Conservation (phyloP, 768 basidiomycete genomes). For the Lactarius sp. region DNA sequence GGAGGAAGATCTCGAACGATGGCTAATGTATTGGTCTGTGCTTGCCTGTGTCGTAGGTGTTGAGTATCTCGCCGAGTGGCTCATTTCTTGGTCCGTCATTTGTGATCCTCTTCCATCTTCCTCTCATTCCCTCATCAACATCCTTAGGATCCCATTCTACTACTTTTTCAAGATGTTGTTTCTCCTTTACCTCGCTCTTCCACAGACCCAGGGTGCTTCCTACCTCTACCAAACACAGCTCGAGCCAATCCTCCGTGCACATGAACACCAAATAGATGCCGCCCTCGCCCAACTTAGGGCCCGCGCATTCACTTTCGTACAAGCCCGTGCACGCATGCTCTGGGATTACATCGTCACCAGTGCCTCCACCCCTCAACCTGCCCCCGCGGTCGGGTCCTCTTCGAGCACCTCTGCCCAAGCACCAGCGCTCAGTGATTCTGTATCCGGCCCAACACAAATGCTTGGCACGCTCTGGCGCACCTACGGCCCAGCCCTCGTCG, state of each 20-base stretch:
- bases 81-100: slow-evolving; percentile 69
- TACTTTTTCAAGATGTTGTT: slow-evolving; percentile 75
- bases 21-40: slow-evolving; percentile 98
- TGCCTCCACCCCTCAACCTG: slow-evolving; percentile 40
- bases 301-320: slow-evolving; percentile 57
- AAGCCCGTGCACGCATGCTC: slow-evolving; percentile 53
- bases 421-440: slow-evolving; percentile 48
- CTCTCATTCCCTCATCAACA: not conserved
- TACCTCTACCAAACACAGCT: slow-evolving; percentile 79
- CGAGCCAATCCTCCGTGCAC: slow-evolving; percentile 73
- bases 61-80: slow-evolving; percentile 85
- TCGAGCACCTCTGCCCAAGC: slow-evolving; percentile 33
- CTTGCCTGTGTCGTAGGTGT: slow-evolving; percentile 75
- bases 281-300: slow-evolving; percentile 62
- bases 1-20: slow-evolving; percentile 81
- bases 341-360: slow-evolving; percentile 61
- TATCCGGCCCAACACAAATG: slow-evolving; percentile 61
- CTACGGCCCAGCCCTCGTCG: slow-evolving; percentile 69
- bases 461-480: slow-evolving; percentile 67
- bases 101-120: not conserved
- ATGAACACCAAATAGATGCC: slow-evolving; percentile 83
- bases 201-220: slow-evolving; percentile 83
- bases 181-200: slow-evolving; percentile 85
- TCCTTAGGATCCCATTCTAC: slow-evolving; percentile 82
- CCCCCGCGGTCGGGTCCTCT: slow-evolving; percentile 25